phyloP scores from a whole-genome alignment of 768 basidiomycete species.

The Cystofilobasidium ferigula region DNA sequence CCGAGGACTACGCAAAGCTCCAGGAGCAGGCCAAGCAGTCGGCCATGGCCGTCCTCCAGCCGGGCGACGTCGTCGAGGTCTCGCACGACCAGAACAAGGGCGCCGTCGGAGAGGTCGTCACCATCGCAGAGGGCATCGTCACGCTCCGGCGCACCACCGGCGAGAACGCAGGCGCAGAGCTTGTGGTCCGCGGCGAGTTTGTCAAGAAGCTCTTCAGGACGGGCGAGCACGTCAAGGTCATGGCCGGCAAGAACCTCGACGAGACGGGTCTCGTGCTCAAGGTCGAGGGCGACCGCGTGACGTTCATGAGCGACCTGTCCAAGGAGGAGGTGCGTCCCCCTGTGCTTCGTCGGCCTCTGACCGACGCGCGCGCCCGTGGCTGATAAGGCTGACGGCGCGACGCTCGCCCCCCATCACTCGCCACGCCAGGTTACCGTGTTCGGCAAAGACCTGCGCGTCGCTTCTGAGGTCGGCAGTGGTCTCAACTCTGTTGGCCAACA shows the following conservation, averaged over 20 bases:
- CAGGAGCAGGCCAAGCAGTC: conserved; percentile 84
- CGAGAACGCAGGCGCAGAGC: conserved; percentile 74
- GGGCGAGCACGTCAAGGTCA: conserved; percentile 97
- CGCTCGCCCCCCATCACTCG: not conserved
- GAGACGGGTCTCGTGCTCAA: conserved; percentile 94
- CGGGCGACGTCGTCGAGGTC: conserved; percentile 93
- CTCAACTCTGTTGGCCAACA: conserved; percentile 84
- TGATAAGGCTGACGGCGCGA: not conserved
- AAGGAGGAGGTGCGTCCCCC: conserved; percentile 68
- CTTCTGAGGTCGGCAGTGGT: conserved; percentile 89
- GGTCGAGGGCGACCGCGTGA: conserved; percentile 70
- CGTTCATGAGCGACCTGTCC: conserved; percentile 93
- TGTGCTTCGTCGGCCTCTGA: not conserved
- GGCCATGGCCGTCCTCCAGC: conserved; percentile 87
- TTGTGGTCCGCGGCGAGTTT: conserved; percentile 66
- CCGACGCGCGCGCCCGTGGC: not conserved
- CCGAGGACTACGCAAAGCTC: conserved; percentile 71
- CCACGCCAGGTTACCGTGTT: conserved; percentile 76
- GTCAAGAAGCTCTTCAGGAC: conserved; percentile 91
- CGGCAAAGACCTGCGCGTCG: conserved; percentile 90
- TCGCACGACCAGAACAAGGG: conserved; percentile 95
- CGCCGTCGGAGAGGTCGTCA: conserved; percentile 80
- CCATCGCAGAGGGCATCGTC: conserved; percentile 76
- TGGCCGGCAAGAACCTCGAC: conserved; percentile 85
- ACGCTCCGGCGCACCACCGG: conserved; percentile 62